These are phyloP conservation scores for Salix dunnii DNA, from an alignment of 345 rosid genomes.

Conservation along the genomic window DNA sequence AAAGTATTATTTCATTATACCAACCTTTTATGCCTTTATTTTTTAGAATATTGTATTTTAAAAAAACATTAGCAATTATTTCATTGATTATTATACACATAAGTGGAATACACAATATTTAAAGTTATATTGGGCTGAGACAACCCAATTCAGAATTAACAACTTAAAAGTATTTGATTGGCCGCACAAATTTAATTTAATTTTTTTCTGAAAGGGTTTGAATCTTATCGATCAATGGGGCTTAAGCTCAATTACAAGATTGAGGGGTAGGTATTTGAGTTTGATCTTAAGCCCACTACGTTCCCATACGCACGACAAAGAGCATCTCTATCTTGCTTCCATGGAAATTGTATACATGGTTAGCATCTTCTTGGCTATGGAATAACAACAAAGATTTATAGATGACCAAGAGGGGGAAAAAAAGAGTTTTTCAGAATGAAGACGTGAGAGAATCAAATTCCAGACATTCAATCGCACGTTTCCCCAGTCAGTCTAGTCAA, in stretches of 20 bases:
- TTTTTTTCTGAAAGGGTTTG: background rate
- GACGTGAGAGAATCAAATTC: background rate
- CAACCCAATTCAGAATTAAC: background rate
- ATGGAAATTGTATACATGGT: background rate
- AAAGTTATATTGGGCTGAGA: background rate
- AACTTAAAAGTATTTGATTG: background rate
- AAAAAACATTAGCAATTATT: no score
- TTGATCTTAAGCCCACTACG: no score
- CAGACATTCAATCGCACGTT: conserved; percentile 37
- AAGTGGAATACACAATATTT: no score
- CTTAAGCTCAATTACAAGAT: background rate
- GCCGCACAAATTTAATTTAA: background rate
- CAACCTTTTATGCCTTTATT: no score
- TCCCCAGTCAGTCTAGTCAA: conserved; percentile 20
- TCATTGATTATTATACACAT: no score
- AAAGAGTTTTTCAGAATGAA: background rate
- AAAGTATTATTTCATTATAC: no score
- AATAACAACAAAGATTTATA: background rate
- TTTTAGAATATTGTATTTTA: no score
- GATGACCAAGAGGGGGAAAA: background rate
- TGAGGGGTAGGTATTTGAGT: background rate
- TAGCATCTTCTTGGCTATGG: background rate
- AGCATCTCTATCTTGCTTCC: background rate
- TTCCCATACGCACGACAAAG: background rate
- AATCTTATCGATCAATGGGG: background rate